Evolutionary conservation across 768 basidiomycete species (phyloP).

Genomic region (Boletellus emodensis): DNA sequence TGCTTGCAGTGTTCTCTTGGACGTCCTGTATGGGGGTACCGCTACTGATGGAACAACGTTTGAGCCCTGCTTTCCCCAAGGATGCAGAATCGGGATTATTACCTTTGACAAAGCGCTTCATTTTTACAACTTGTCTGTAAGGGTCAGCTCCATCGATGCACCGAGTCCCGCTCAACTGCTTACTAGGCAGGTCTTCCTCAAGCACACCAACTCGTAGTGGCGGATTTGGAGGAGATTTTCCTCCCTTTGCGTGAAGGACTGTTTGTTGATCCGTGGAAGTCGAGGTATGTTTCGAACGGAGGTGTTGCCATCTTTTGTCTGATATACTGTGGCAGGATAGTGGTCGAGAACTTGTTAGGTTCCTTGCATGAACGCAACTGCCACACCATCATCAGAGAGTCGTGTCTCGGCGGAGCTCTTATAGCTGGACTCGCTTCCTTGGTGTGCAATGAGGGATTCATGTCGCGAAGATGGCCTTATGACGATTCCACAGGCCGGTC

Average conservation of each 20-base stretch:
- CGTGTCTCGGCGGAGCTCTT: conserved; percentile 77
- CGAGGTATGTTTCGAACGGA: conserved; percentile 47
- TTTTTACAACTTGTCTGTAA: conserved; percentile 86
- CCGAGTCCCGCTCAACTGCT: conserved; percentile 17
- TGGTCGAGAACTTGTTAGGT: conserved; percentile 64
- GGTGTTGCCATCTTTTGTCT: neutral
- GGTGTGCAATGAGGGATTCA: conserved; percentile 39
- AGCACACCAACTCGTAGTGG: conserved; percentile 71
- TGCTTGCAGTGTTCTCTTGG: conserved; percentile 59
- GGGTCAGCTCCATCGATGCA: conserved; percentile 22
- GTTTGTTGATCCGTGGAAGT: conserved; percentile 71
- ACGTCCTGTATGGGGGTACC: conserved; percentile 59
- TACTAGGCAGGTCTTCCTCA: conserved; percentile 42
- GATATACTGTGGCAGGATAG: conserved; percentile 38
- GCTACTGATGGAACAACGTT: conserved; percentile 38
- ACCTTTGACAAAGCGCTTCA: conserved; percentile 80
- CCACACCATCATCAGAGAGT: conserved; percentile 43
- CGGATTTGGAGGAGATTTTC: conserved; percentile 93
- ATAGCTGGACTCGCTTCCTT: conserved; percentile 68
- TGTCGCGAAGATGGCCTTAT: conserved; percentile 8
- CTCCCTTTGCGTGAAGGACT: conserved; percentile 68
- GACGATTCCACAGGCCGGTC: conserved; percentile 43
- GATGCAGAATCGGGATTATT: conserved; percentile 67
- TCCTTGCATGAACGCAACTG: conserved; percentile 61
- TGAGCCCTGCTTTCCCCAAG: conserved; percentile 49